Conservation (phyloP, 2,329 filamentous ascomycete species). For the Trichoderma sp. region DNA sequence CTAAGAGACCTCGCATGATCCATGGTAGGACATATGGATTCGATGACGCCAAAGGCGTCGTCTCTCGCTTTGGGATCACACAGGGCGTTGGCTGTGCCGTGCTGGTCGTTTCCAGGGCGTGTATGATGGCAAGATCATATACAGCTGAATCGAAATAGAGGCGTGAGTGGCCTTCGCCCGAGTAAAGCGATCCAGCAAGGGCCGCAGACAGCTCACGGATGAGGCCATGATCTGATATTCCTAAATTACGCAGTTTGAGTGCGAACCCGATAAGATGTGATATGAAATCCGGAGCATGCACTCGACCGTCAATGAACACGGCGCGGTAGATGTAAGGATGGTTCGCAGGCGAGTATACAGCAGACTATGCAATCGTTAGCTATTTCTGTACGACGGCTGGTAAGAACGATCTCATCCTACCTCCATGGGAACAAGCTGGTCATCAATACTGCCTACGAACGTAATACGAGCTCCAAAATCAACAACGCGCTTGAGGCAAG, state of each 20-base stretch:
- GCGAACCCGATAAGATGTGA: constrained; percentile 91
- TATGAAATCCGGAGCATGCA: constrained; percentile 92
- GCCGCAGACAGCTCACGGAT: constrained; percentile 87
- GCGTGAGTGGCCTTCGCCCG: constrained; percentile 88
- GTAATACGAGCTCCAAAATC: constrained; percentile 80
- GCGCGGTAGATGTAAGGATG: constrained; percentile 94
- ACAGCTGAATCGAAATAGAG: constrained; percentile 88
- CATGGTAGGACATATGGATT: constrained; percentile 94
- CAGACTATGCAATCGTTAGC: constrained; percentile 58
- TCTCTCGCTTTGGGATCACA: constrained; percentile 27
- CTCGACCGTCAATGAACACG: constrained; percentile 91
- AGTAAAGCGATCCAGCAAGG: constrained; percentile 86
- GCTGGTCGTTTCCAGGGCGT: constrained; percentile 70
- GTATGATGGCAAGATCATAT: constrained; percentile 75
- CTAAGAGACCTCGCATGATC: constrained; percentile 90
- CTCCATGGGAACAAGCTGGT: constrained; percentile 92
- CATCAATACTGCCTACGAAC: constrained; percentile 92
- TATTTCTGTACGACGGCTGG: not conserved
- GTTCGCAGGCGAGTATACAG: constrained; percentile 78
- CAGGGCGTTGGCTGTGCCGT: constrained; percentile 37
- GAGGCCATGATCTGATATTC: constrained; percentile 88
- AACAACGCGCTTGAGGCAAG: constrained; percentile 72
- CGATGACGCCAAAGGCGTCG: constrained; percentile 47
- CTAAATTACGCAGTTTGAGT: constrained; percentile 90
- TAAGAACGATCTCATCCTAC: constrained; percentile 46